Base-by-base conservation (phyloP, 2,329 filamentous ascomycete genomes). In the Tolypocladium ophioglossoides region DNA sequence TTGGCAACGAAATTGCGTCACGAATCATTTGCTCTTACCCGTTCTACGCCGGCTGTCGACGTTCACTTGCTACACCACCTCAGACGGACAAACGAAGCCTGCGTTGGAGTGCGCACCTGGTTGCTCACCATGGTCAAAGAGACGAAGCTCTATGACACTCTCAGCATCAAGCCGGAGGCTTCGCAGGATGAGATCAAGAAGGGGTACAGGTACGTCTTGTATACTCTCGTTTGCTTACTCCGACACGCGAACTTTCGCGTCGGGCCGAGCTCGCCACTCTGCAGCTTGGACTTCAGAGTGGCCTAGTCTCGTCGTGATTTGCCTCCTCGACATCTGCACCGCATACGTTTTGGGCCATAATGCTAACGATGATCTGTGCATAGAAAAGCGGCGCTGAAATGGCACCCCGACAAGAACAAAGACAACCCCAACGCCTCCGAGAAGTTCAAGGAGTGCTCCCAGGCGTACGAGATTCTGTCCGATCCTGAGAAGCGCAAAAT, bases 321-420 rank as follows among this genome's bases (percentile, higher is more conserved):
- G 27, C 44, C 44, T 32, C 44, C 16, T 46, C 10, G 22, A 47
- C 10, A 2, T 11, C 18, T 18, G 44, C 16, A 20, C 27, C 44
- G 27, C 27, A 2, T n/a, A 2, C 7, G 27, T 32, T 10, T 20
- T 7, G 44, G 18, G 5, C 27, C 27, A 40, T 16, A 16, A 54
- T 46, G 59, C 74, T 77, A 65, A 78, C 70, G 59, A 64, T 48
- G 35, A 50, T 54, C 54, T 37, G 34, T 52, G 27, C 11, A 55
- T 69, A 90, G 87, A 59, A 96, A 96, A 78, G 81, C 85, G 54
- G 92, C 92, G 53, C 74, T 97, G 68, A 95, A 91, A 74, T 91
- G 84, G 74, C 94, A 99, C 68, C 94, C 94, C 8, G 94, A 99
- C 78, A 99, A 97, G 79, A 99, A 97, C 79, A 91, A 91, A 72